Base-by-base conservation (phyloP, 768 basidiomycete genomes). In the Boletus reticulatus region DNA sequence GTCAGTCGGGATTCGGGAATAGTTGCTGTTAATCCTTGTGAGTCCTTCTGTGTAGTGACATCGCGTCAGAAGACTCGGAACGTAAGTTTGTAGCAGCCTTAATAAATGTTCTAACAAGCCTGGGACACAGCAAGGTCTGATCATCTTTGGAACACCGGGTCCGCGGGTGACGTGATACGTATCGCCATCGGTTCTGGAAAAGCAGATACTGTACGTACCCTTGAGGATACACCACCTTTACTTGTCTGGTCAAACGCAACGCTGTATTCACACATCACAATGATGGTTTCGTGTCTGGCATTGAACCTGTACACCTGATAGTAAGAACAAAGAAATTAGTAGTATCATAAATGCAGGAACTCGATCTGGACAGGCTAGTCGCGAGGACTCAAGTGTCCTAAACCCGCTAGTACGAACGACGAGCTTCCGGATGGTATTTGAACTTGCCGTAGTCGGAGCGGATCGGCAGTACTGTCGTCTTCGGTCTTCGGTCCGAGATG, bases 141-240 rank as follows among this genome's bases (percentile, higher is more conserved):
- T 39, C 34, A 20, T n/a, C 39, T 51, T n/a, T 42, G 29, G 19
- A 42, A 32, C 19, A 38, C 56, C 36, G n/a, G n/a, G n/a, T n/a
- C n/a, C n/a, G 20, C 39, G 39, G 27, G 42, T 43, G 49, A 55
- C 37, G 34, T 41, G 24, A 55, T 48, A 24, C 14, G 11, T 17
- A 14, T n/a, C 5, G 12, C 49, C 12, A 22, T 46, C 41, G 19
- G 55, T 27, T 49, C 19, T 49, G 9, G 38, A 45, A 54, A 44
- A 24, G 48, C 27, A 39, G 32, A 39, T 20, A n/a, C n/a, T n/a
- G n/a, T n/a, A 41, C 32, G 27, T 37, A 12, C 24, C 24, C 47
- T 47, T 17, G 62, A 50, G 38, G 37, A 22, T 12, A 52, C 57
- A 66, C 48, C 37, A 61, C 64, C 45, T 41, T 51, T 39, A 41